Evolutionary conservation across 306 rosid species (phyloP), one percentile per base, ranked within the genome.

Genomic region (Vachellia collinsii): DNA sequence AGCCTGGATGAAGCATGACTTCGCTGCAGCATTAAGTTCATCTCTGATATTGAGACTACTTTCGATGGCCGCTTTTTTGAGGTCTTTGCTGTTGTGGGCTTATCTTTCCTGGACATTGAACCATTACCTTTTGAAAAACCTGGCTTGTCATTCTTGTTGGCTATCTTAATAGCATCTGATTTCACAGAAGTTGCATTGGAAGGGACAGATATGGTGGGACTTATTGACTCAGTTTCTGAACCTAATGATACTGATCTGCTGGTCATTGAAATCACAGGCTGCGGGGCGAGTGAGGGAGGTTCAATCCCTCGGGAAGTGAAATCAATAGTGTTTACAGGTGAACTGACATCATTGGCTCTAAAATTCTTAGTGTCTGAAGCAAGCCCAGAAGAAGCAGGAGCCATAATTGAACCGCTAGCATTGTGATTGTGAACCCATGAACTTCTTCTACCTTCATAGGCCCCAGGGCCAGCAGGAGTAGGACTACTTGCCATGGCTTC

Each of bases 1-100:
- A 72, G 38, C 78, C 67, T 61, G 47, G 82, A 86, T n/a, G 89
- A 82, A 48, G 77, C 84, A 53, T 73, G 93, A 68, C 83, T 86
- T 23, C 38, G 88, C 78, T 83, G 79, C 79, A 91, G 87, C 82
- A 85, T 16, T 37, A 75, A 76, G 77, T 93, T 88, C 99, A 95
- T 93, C 80, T 90, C 94, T 4, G 96, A 87, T 65, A 95, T 70
- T 14, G 97, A 41, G 84, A 93, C 88, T 42, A 90, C 83, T 54
- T 66, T 86, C 64, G 88, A 82, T 8, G 83, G 79, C 46, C 82
- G 90, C 72, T 51, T 84, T 78, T 65, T 81, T 20, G 87, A 81
- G 83, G 22, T 85, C 70, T 85, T 82, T 41, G 77, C 38, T 23
- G 74, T 67, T 54, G 7, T 22, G 5, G 87, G 42, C 75, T 88